Conservation (phyloP, 306 rosid genomes). For the Malus domestica region ASM211411v1 NC_041802.1:19663001-19663500, state of each 20-base stretch:
- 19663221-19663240: constrained; percentile 45
- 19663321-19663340: constrained; percentile 43
- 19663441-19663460: constrained; percentile 52
- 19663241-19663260: constrained; percentile 33
- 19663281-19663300: constrained; percentile 42
- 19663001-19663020: constrained; percentile 44
- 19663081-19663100: constrained; percentile 34
- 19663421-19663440: constrained; percentile 54
- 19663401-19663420: constrained; percentile 47
- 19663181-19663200: constrained; percentile 44
- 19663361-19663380: constrained; percentile 52
- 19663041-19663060: constrained; percentile 34
- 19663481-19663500: constrained; percentile 49
- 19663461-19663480: constrained; percentile 68
- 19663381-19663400: constrained; percentile 34
- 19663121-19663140: constrained; percentile 46
- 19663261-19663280: constrained; percentile 47
- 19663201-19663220: constrained; percentile 36
- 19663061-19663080: constrained; percentile 48
- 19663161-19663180: constrained; percentile 33
- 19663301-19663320: constrained; percentile 49
- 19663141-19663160: constrained; percentile 50
- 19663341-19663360: constrained; percentile 42
- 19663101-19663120: constrained; percentile 47
- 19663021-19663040: constrained; percentile 42